These are phyloP conservation scores for Trypanosoma vivax DNA, from an alignment of 208 protist species.

Conservation along the genomic window DNA sequence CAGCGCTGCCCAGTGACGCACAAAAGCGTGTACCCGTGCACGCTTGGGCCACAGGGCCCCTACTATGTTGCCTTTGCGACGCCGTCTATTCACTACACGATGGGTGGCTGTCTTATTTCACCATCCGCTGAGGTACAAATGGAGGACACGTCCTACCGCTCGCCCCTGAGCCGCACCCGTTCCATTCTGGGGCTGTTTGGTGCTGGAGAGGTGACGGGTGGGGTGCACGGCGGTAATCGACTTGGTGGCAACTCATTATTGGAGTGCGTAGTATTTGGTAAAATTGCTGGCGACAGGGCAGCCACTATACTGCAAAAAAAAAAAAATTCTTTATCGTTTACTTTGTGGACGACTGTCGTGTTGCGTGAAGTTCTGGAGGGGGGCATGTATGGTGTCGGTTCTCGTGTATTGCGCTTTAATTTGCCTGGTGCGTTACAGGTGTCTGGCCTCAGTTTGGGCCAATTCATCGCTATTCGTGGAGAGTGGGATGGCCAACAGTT, in stretches of 20 bases:
- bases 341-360: slow-evolving; percentile 43
- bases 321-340: slow-evolving; percentile 24
- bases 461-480: slow-evolving; percentile 60
- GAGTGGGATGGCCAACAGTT: slow-evolving; percentile 44
- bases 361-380: slow-evolving; percentile 41
- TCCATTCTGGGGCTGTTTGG: slow-evolving; percentile 90
- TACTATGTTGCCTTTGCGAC: slow-evolving; percentile 88
- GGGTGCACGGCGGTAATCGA: slow-evolving; percentile 95
- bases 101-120: slow-evolving; percentile 93
- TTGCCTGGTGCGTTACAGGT: slow-evolving; percentile 45
- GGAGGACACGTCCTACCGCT: slow-evolving; percentile 18
- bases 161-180: slow-evolving; percentile 31
- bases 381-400: slow-evolving; percentile 53
- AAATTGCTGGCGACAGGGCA: slow-evolving; percentile 66
- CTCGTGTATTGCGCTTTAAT: slow-evolving; percentile 56
- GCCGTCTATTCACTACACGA: slow-evolving; percentile 96
- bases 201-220: slow-evolving; percentile 95
- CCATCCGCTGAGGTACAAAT: slow-evolving; percentile 70
- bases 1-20: slow-evolving; percentile 49
- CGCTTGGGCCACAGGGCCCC: slow-evolving; percentile 46
- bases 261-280: slow-evolving; percentile 94
- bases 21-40: slow-evolving; percentile 79
- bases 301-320: slow-evolving; percentile 50
- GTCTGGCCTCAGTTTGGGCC: slow-evolving; percentile 44
- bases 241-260: slow-evolving; percentile 96